A percentile compares a stretch with the other conserved stretches of the same genome.
These are phyloP conservation scores for Alternaria consortialis DNA, from an alignment of 2,329 filamentous ascomycete genomes.

Conservation along the genomic window DNA sequence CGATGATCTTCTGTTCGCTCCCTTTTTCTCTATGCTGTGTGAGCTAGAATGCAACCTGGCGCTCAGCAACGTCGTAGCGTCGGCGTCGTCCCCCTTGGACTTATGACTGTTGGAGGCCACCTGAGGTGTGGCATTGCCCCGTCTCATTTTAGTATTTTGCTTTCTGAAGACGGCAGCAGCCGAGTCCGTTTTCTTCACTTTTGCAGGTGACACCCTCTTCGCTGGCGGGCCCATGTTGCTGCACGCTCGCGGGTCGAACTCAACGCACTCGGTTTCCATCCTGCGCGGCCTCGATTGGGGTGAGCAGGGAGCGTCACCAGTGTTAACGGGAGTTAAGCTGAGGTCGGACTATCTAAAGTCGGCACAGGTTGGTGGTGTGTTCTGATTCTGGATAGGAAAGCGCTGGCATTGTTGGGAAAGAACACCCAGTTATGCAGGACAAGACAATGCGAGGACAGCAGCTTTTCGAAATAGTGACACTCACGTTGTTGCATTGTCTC, in stretches of 20 bases:
- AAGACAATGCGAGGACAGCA: not conserved
- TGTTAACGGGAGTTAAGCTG: not conserved
- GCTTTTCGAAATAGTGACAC: not conserved
- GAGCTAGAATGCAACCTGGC: slow-evolving; percentile 15
- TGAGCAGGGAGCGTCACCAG: not conserved
- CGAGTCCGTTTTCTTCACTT: slow-evolving; percentile 28
- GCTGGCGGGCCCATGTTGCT: not conserved
- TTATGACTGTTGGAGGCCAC: not conserved
- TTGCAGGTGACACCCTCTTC: slow-evolving; percentile 1
- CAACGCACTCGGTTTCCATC: slow-evolving; percentile 9
- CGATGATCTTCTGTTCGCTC: slow-evolving; percentile 7
- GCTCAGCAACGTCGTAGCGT: not conserved
- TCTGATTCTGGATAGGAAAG: slow-evolving; percentile 19
- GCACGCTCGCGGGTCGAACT: not conserved
- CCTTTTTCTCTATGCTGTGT: slow-evolving; percentile 19
- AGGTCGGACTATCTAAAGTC: slow-evolving; percentile 11
- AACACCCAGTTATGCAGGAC: not conserved
- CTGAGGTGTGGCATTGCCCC: not conserved
- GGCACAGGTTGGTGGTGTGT: slow-evolving; percentile 3
- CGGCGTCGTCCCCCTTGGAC: not conserved
- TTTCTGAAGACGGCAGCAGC: slow-evolving; percentile 40
- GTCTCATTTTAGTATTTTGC: slow-evolving; percentile 18
- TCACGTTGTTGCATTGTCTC: not conserved
- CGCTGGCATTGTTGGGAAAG: slow-evolving; percentile 2
- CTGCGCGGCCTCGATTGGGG: not conserved